Evolutionary conservation across 2,329 filamentous ascomycete species (phyloP).

Genomic region (Sordariomycetes sp.): DNA sequence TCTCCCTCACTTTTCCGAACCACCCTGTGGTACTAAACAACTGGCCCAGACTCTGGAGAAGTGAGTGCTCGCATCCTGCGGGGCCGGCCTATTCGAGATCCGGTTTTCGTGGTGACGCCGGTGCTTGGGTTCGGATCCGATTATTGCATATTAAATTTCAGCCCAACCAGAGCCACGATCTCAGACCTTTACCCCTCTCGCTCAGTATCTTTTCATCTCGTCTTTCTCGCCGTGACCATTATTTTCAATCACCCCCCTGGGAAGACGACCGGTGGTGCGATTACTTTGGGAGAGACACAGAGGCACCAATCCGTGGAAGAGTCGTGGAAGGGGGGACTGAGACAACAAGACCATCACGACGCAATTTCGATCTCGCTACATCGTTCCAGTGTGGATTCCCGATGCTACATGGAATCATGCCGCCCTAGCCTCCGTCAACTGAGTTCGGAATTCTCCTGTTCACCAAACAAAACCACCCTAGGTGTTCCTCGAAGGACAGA

Average conservation of each 20-base stretch:
- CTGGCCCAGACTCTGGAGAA: not conserved
- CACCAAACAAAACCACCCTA: not conserved
- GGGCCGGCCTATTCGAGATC: not conserved
- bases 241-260: not conserved
- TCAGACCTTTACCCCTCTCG: not conserved
- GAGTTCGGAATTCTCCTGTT: not conserved
- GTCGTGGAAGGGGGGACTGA: not conserved
- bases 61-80: not conserved
- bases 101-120: not conserved
- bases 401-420: not conserved
- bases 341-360: not conserved
- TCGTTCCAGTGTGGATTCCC: not conserved
- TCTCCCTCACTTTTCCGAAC: not conserved
- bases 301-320: not conserved
- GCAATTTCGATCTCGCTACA: not conserved
- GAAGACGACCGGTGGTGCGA: not conserved
- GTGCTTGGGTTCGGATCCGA: not conserved
- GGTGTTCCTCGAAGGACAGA: not conserved
- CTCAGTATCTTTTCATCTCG: not conserved
- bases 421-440: not conserved
- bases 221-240: not conserved
- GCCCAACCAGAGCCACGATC: not conserved
- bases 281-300: not conserved
- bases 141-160: not conserved
- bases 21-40: not conserved